Percentiles rank a stretch among this genome's conserved stretches.
These are phyloP conservation scores for Coleophoma cylindrospora DNA, from an alignment of 2,329 filamentous ascomycete genomes.

Conservation along the genomic window DNA sequence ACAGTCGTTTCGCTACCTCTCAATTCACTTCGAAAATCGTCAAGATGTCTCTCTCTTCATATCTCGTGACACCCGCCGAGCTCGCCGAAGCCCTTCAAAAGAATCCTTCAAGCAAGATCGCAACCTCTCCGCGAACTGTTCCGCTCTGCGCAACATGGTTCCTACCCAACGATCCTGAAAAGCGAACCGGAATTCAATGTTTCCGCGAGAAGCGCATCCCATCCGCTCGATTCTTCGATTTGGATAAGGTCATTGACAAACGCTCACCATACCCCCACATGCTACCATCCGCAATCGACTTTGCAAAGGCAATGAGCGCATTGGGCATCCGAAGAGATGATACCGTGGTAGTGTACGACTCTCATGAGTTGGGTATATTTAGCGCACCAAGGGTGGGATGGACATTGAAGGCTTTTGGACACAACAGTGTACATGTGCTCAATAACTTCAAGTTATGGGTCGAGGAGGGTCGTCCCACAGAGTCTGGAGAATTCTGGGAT, in stretches of 20 bases:
- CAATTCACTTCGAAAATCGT: slow-evolving; percentile 6
- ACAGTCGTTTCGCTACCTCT: slow-evolving; percentile 12
- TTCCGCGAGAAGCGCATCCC: slow-evolving; percentile 84
- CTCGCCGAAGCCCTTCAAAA: slow-evolving; percentile 76
- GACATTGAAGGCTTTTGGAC: slow-evolving; percentile 89
- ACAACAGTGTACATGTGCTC: slow-evolving; percentile 79
- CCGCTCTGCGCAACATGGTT: slow-evolving; percentile 95
- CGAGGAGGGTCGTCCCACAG: slow-evolving; percentile 73
- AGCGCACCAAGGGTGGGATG: slow-evolving; percentile 90
- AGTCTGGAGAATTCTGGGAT: slow-evolving; percentile 69
- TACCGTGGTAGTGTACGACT: slow-evolving; percentile 90
- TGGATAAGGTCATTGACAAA: slow-evolving; percentile 86
- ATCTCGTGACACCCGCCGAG: slow-evolving; percentile 81
- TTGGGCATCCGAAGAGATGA: slow-evolving; percentile 86
- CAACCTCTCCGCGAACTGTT: slow-evolving; percentile 76
- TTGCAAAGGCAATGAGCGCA: slow-evolving; percentile 82
- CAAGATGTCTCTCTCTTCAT: slow-evolving; percentile 61
- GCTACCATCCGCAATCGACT: slow-evolving; percentile 77
- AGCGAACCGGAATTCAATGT: slow-evolving; percentile 60
- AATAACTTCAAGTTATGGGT: slow-evolving; percentile 98
- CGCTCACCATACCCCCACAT: slow-evolving; percentile 92
- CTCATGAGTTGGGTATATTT: slow-evolving; percentile 86
- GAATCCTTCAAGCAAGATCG: slow-evolving; percentile 74
- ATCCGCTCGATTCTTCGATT: slow-evolving; percentile 89
- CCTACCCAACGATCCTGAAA: slow-evolving; percentile 83